Percentiles rank a stretch among this genome's conserved stretches.
Conservation (phyloP, 75 land plant species). For the Pseudotsuga menziesii region DNA sequence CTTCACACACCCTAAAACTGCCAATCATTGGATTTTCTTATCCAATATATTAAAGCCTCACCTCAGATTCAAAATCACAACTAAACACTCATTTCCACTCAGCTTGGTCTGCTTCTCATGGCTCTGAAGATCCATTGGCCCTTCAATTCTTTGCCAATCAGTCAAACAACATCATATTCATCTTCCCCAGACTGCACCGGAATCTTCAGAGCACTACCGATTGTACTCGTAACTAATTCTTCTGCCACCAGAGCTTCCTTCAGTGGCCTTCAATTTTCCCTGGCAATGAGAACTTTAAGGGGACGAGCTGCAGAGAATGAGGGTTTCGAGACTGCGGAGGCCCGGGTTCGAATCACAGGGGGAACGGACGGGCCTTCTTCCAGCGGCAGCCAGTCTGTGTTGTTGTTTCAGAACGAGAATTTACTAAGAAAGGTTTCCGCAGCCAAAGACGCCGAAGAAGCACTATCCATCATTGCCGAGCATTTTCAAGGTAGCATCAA, state of each 20-base stretch:
- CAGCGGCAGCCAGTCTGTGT: not conserved
- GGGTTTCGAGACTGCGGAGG: conserved; percentile 1
- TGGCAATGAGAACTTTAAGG: not conserved
- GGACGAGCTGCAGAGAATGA: not conserved
- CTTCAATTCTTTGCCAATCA: too few species aligned
- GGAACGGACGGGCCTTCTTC: not conserved
- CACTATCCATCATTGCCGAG: conserved; percentile 41
- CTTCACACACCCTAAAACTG: too few species aligned
- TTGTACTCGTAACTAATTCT: not conserved
- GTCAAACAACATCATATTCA: too few species aligned
- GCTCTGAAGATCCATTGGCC: too few species aligned
- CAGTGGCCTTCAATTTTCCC: not conserved
- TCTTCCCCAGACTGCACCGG: too few species aligned
- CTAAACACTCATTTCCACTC: too few species aligned
- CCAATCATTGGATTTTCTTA: too few species aligned
- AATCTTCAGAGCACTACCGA: not conserved
- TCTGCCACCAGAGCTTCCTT: not conserved
- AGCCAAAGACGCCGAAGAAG: conserved; percentile 61
- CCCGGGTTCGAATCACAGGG: not conserved
- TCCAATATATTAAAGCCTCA: too few species aligned
- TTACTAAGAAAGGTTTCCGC: conserved; percentile 35
- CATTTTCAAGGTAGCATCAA: not conserved
- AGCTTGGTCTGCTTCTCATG: too few species aligned
- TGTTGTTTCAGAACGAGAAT: conserved; percentile 34
- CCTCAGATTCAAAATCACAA: too few species aligned